Evolutionary conservation across 2,329 filamentous ascomycete genomes (phyloP).

Genomic region (Phialophora macrospora): DNA sequence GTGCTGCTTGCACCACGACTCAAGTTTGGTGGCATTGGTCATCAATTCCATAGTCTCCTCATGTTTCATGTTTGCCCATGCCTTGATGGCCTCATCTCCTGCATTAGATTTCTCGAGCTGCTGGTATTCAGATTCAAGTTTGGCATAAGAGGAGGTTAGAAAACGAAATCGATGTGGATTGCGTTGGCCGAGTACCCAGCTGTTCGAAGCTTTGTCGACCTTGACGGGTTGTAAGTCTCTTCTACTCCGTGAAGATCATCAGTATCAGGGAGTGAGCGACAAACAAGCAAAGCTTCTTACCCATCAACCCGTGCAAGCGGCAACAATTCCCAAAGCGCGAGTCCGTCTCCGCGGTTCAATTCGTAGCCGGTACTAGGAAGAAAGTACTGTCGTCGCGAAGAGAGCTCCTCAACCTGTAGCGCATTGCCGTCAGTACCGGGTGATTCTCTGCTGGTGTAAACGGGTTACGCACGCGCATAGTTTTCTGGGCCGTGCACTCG

Average conservation of each 20-base stretch:
- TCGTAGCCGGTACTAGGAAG: slow-evolving; percentile 9
- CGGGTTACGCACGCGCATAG: slow-evolving; percentile 24
- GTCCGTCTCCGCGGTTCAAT: background rate
- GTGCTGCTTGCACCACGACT: slow-evolving; percentile 25
- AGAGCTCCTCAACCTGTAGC: slow-evolving; percentile 30
- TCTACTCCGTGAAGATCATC: slow-evolving; percentile 5
- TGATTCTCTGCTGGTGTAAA: background rate
- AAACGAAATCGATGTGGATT: slow-evolving; percentile 27
- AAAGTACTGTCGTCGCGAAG: slow-evolving; percentile 18
- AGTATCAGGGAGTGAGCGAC: slow-evolving; percentile 4
- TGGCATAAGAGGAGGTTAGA: slow-evolving; percentile 29
- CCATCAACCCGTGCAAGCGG: slow-evolving; percentile 30
- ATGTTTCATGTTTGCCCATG: slow-evolving; percentile 25
- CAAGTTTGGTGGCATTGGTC: slow-evolving; percentile 18
- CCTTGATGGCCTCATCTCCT: slow-evolving; percentile 12
- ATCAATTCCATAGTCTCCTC: slow-evolving; percentile 29
- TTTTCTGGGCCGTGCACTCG: slow-evolving; percentile 34
- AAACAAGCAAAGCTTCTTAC: slow-evolving; percentile 17
- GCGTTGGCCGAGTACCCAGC: slow-evolving; percentile 16
- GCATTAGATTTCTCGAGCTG: slow-evolving; percentile 2
- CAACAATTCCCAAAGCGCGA: slow-evolving; percentile 28
- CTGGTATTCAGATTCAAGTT: slow-evolving; percentile 27
- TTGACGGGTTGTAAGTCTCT: slow-evolving; percentile 24
- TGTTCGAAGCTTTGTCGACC: slow-evolving; percentile 19
- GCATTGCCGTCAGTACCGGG: slow-evolving; percentile 1